These are phyloP conservation scores for Pharnaceum exiguum DNA, from an alignment of 148 eudicot genomes.

Conservation along the genomic window DNA sequence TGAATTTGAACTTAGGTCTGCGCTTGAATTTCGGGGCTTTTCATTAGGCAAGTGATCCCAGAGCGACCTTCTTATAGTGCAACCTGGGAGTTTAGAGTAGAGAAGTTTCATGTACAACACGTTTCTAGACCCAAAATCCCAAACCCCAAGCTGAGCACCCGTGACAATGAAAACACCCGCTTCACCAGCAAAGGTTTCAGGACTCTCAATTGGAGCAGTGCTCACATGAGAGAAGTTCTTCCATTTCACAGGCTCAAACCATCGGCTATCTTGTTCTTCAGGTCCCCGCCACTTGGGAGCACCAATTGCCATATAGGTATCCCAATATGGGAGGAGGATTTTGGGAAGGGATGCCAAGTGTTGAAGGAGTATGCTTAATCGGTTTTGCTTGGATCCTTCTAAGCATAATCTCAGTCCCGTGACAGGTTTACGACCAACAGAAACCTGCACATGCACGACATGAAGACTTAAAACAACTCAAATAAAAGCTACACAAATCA, in stretches of 20 bases:
- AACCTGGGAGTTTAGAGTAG: conserved; percentile 75
- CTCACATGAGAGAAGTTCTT: conserved; percentile 93
- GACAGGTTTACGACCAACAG: conserved; percentile 95
- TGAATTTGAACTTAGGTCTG: conserved; percentile 43
- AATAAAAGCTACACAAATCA: neutral
- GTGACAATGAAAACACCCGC: conserved; percentile 78
- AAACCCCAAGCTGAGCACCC: conserved; percentile 93
- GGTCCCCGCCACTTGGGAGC: conserved; percentile 96
- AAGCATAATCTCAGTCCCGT: conserved; percentile 73
- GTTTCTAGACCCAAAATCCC: conserved; percentile 93
- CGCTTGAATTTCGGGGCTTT: conserved; percentile 21
- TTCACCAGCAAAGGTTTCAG: conserved; percentile 62
- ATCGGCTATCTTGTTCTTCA: conserved; percentile 95
- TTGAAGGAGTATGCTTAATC: conserved; percentile 65
- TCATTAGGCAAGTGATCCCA: conserved; percentile 74
- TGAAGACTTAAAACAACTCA: neutral
- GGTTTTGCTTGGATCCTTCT: conserved; percentile 82
- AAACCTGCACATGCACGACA: conserved; percentile 41
- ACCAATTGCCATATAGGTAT: conserved; percentile 74
- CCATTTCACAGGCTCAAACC: conserved; percentile 97
- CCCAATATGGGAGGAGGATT: conserved; percentile 80
- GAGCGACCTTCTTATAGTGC: conserved; percentile 73
- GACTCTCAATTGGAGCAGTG: conserved; percentile 85
- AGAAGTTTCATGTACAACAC: conserved; percentile 86
- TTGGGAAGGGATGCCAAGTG: conserved; percentile 77